Percentiles rank a stretch among this genome's conserved stretches.
These are phyloP conservation scores for Xylaria palmicola DNA, from an alignment of 495 filamentous ascomycete genomes.

Conservation along the genomic window DNA sequence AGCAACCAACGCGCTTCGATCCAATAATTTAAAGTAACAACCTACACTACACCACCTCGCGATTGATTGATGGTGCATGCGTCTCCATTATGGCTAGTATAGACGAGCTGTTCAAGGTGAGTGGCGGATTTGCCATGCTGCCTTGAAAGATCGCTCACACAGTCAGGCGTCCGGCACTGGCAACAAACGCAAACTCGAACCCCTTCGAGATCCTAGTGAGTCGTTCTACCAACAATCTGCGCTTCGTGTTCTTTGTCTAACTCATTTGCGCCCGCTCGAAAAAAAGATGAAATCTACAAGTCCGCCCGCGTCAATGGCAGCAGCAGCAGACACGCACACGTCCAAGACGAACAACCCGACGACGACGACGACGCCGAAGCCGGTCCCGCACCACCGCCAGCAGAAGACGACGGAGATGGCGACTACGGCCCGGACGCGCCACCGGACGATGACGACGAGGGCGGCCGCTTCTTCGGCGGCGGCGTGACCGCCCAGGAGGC, in stretches of 20 bases:
- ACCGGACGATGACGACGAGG: constrained; percentile 80
- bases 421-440: constrained; percentile 72
- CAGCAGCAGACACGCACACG: constrained; percentile 35
- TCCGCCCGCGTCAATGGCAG: constrained; percentile 67
- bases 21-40: too few species aligned
- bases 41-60: background rate
- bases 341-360: constrained; percentile 52
- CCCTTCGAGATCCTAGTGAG: constrained; percentile 68
- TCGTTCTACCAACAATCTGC: constrained; percentile 18
- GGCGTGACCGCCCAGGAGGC: constrained; percentile 79
- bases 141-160: constrained; percentile 19
- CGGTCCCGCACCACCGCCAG: constrained; percentile 37
- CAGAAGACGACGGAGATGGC: constrained; percentile 41
- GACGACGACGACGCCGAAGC: constrained; percentile 58
- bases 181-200: constrained; percentile 76
- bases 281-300: constrained; percentile 76
- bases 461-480: constrained; percentile 92
- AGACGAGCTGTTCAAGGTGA: constrained; percentile 83
- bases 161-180: constrained; percentile 52
- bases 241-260: background rate
- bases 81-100: constrained; percentile 64
- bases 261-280: background rate
- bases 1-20: too few species aligned
- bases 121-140: background rate
- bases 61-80: background rate